Base-by-base conservation (phyloP, 257 asterid species). In the Verbena officinalis region DNA sequence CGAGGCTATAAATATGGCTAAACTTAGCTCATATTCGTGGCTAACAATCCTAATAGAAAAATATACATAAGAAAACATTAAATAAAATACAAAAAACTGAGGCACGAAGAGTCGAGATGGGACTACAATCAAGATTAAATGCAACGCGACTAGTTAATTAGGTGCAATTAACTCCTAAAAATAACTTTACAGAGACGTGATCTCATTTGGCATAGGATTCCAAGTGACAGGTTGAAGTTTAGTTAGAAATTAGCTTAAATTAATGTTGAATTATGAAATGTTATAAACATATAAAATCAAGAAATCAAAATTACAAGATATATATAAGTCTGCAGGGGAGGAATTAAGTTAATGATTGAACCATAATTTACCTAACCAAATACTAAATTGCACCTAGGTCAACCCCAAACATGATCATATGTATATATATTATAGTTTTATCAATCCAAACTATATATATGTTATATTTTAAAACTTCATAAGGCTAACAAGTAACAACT, bases 151-250 rank as follows among this genome's bases (percentile, higher is more conserved):
- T n/a, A n/a, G n/a, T n/a, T n/a, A n/a, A n/a, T n/a, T n/a, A n/a
- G n/a, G n/a, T n/a, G n/a, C n/a, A n/a, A n/a, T n/a, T n/a, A n/a
- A n/a, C n/a, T n/a, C n/a, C n/a, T n/a, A n/a, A 55, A n/a, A 16
- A 39, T 53, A 46, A 34, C 31, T 64, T 43, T 70, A 62, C 73
- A 64, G n/a, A 51, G 31, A 14, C 4, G 63, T 73, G 76, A 63
- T 62, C 46, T 72, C 75, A 64, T 51, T 24, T 6, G 49, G 52
- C 86, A 68, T 78, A 48, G 81, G 85, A 81, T 83, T 75, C 89
- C 78, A 50, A 54, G 66, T 49, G 77, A 55, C 71, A 46, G 31
- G 84, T 73, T 78, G 80, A 68, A 65, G 81, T 65, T 79, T 78
- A 49, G 86, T 78, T 80, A 80, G 67, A 45, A 33, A 43, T 1